These are phyloP conservation scores for Termitomyces sp. DNA, from an alignment of 768 basidiomycete species.

Conservation along the genomic window DNA sequence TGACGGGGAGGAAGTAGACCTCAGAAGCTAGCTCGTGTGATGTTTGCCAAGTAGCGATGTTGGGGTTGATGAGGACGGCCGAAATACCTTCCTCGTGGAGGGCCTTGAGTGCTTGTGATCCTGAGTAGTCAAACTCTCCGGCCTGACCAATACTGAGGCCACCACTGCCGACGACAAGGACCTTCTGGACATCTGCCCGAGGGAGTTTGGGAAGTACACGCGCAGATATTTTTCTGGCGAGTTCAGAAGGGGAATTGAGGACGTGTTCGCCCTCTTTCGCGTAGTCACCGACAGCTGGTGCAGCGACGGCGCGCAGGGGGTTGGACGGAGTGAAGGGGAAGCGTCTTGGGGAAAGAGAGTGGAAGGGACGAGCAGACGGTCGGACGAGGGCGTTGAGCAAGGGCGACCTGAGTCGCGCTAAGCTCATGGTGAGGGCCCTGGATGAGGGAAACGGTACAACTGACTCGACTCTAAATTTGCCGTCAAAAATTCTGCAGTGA, in stretches of 20 bases:
- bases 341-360: constrained; percentile 32
- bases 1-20: constrained; percentile 96
- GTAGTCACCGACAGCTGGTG: constrained; percentile 71
- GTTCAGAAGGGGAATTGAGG: constrained; percentile 89
- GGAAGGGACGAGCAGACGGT: constrained; percentile 43
- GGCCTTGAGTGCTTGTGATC: constrained; percentile 97
- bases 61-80: constrained; percentile 95
- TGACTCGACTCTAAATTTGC: constrained; percentile 15
- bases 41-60: constrained; percentile 99
- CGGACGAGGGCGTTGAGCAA: constrained; percentile 29
- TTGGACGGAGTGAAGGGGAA: constrained; percentile 42
- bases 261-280: constrained; percentile 66
- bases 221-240: constrained; percentile 90
- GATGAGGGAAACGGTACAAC: constrained; percentile 7
- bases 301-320: constrained; percentile 60
- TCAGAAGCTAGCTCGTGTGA: constrained; percentile 95
- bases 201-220: constrained; percentile 90
- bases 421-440: constrained; percentile 28
- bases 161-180: constrained; percentile 93
- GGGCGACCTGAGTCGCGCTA: constrained; percentile 36
- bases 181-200: constrained; percentile 88
- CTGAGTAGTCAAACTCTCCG: constrained; percentile 99
- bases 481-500: background rate
- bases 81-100: constrained; percentile 92
- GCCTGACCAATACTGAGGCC: constrained; percentile 97